Conservation (phyloP, 1,284 basidiomycete genomes). For the Moesziomyces parantarcticus region DNA sequence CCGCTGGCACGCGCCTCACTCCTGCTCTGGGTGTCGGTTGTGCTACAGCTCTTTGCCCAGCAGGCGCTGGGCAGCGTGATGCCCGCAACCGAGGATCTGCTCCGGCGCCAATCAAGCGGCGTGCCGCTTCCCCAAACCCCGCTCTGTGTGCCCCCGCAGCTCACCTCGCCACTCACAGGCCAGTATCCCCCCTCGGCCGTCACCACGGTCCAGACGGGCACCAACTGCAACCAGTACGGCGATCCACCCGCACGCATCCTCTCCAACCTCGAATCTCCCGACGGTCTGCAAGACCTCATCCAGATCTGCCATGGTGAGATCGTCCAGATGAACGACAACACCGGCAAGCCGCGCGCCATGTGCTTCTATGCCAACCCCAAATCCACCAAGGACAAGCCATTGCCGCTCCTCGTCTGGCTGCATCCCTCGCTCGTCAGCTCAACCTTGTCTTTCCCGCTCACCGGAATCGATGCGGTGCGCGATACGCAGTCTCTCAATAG, state of each 20-base stretch:
- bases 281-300: constrained; percentile 22
- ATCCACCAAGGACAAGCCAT: constrained; percentile 23
- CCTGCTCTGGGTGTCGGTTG: constrained; percentile 19
- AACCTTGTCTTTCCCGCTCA: constrained; percentile 14
- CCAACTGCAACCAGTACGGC: constrained; percentile 18
- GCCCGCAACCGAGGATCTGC: constrained; percentile 6
- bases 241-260: constrained; percentile 16
- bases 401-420: constrained; percentile 26
- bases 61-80: constrained; percentile 10
- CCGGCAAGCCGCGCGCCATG: constrained; percentile 12
- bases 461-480: constrained; percentile 18
- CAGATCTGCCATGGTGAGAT: constrained; percentile 27
- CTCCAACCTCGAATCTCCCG: constrained; percentile 18
- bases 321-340: constrained; percentile 16
- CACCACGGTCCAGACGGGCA: constrained; percentile 31
- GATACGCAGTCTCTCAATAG: constrained; percentile 26
- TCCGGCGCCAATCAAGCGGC: constrained; percentile 8
- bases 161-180: constrained; percentile 11
- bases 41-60: constrained; percentile 13
- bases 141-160: constrained; percentile 14
- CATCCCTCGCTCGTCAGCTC: constrained; percentile 19
- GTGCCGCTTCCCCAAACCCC: neutral
- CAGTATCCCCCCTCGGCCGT: constrained; percentile 28
- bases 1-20: neutral
- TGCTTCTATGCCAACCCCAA: constrained; percentile 36